phyloP scores from a whole-genome alignment of 345 rosid species.

The Abelmoschus esculentus region DNA sequence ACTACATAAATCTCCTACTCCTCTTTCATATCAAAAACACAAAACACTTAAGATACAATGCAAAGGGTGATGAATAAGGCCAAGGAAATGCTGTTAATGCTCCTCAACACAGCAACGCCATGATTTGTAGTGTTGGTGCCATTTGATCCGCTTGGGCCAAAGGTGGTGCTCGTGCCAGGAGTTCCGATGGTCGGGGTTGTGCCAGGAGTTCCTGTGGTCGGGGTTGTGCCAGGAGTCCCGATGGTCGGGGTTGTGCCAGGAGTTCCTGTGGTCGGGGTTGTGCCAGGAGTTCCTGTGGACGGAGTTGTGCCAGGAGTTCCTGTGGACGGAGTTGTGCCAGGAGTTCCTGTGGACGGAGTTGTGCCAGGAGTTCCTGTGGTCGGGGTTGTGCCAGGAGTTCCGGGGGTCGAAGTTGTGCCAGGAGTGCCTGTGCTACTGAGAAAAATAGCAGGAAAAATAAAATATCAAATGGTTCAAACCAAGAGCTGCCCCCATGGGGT shows the following conservation, averaged over 20 bases:
- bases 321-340: neutral
- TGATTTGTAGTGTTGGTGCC: constrained; percentile 13
- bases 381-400: neutral
- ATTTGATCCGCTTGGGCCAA: constrained; percentile 18
- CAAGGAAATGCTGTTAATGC: constrained; percentile 12
- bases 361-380: too few species aligned
- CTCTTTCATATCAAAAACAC: constrained; percentile 9
- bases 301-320: too few species aligned
- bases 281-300: constrained; percentile 11
- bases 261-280: neutral
- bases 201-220: too few species aligned
- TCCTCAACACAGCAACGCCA: constrained; percentile 14
- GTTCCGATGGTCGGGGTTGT: constrained; percentile 9
- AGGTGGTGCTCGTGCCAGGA: constrained; percentile 4
- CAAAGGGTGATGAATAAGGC: constrained; percentile 4
- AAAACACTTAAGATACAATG: neutral
- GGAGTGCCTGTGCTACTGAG: constrained; percentile 19
- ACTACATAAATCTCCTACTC: neutral
- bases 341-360: constrained; percentile 8
- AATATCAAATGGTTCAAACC: too few species aligned
- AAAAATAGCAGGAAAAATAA: too few species aligned
- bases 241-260: constrained; percentile 2
- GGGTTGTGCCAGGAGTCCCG: constrained; percentile 9
- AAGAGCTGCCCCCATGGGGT: too few species aligned
- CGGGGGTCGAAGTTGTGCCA: neutral